Evolutionary conservation across 202 grass and related monocot species (phyloP), one percentile per base, ranked within the genome.

Genomic region (Eragrostis tef): DNA sequence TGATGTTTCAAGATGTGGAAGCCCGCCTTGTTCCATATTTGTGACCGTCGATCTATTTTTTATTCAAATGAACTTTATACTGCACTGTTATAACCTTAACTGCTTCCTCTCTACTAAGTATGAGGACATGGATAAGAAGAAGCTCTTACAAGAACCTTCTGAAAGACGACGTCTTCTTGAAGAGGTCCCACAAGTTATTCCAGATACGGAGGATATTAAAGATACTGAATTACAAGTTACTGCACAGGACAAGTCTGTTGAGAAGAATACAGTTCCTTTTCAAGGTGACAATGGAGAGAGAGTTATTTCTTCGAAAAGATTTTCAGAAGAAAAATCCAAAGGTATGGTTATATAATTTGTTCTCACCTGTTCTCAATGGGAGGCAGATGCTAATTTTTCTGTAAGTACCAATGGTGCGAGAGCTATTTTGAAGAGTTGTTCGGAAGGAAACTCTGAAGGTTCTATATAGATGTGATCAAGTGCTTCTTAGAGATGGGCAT

Each of bases 91-190:
- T 89, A 79, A 91, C 85, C 92, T 98, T 98, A 67, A 95, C 88
- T 79, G 19, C 60, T 86, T 77, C 65, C 66, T 47, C 75, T 86
- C 61, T 86, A 92, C 93, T 6, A 79, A 79, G 82, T 29, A 64
- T 78, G 84, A 86, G 26, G 85, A 85, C 79, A 89, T 94, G 56
- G 86, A 90, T 34, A 86, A 77, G 90, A 93, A 81, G 87, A 71
- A 81, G 9, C 79, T 87, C 59, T 85, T 98, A 22, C 46, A 77
- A 2, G 75, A 79, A 46, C 82, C 87, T 83, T 84, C 81, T 10
- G 92, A 98, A 91, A 79, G 91, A 71, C 80, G 83, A 46, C 90
- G 88, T 58, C 87, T 89, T 60, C 81, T 94, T 79, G 89, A 93
- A 85, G 92, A 93, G 86, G 83, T 90, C 46, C 96, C 92, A 61